A percentile compares a stretch with the other conserved stretches of the same genome.
Evolutionary conservation across 192 early-diverging fungal genomes (phyloP).

Genomic region (Backusella circina): DNA sequence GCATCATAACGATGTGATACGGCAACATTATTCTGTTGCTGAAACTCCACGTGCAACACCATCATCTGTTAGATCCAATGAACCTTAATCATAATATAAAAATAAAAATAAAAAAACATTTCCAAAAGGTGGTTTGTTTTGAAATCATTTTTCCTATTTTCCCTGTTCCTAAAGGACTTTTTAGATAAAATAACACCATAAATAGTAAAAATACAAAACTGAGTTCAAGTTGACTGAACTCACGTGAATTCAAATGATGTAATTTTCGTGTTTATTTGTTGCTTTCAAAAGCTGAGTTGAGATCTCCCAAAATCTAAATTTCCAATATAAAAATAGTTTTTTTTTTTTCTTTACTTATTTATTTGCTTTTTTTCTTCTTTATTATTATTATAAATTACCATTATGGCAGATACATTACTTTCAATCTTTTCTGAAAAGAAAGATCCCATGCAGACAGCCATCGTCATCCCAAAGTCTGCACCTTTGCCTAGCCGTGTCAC

Average conservation of each 20-base stretch:
- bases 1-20: constrained; percentile 33
- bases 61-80: neutral
- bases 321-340: neutral
- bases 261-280: neutral
- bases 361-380: neutral
- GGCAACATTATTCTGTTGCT: constrained; percentile 16
- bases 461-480: constrained; percentile 36
- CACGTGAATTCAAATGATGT: constrained; percentile 2
- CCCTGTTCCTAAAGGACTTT: neutral
- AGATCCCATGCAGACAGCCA: constrained; percentile 13
- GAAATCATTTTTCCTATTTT: neutral
- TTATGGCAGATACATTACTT: constrained; percentile 31
- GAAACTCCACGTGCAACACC: neutral
- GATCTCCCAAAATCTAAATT: neutral
- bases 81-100: neutral
- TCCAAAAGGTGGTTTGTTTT: neutral
- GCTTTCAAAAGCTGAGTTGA: neutral
- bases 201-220: neutral
- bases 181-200: neutral
- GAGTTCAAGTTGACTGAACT: neutral
- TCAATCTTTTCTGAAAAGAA: constrained; percentile 28
- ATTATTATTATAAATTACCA: neutral
- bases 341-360: neutral
- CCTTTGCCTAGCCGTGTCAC: constrained; percentile 12
- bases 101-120: neutral